Evolutionary conservation across 2,329 filamentous ascomycete species (phyloP).

Genomic region (Botryosphaeria dothidea): DNA sequence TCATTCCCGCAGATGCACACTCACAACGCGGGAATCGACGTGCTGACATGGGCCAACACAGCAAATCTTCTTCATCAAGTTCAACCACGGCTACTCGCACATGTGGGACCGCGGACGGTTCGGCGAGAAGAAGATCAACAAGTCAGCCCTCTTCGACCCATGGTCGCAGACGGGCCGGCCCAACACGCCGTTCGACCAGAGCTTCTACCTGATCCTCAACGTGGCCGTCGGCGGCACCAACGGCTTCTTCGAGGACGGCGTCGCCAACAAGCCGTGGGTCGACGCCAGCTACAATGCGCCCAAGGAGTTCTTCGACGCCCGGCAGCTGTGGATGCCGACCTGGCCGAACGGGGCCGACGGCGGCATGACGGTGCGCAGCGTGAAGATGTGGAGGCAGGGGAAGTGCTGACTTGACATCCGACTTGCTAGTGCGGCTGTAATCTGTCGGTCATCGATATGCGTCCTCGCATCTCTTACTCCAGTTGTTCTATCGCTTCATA

Average conservation of each 20-base stretch:
- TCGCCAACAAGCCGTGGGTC: constrained; percentile 14
- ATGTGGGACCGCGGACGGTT: constrained; percentile 43
- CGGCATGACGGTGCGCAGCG: constrained; percentile 24
- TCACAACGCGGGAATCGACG: too few relatives aligned
- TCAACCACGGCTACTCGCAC: constrained; percentile 27
- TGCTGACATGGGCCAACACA: not conserved
- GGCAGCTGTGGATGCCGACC: constrained; percentile 12
- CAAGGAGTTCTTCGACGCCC: constrained; percentile 16
- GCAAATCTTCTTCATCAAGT: constrained; percentile 21
- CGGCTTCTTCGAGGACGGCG: constrained; percentile 19
- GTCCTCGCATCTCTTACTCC: not conserved
- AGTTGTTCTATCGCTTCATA: not conserved
- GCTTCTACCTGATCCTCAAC: constrained; percentile 38
- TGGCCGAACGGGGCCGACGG: constrained; percentile 22
- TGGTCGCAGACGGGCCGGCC: constrained; percentile 36
- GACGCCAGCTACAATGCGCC: constrained; percentile 11
- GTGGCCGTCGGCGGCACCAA: constrained; percentile 27
- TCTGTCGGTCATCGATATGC: not conserved
- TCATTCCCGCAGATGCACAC: too few relatives aligned
- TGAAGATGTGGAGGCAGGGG: constrained; percentile 23
- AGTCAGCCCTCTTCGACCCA: constrained; percentile 38
- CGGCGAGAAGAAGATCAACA: constrained; percentile 34
- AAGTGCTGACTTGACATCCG: not conserved
- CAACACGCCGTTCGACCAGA: constrained; percentile 43
- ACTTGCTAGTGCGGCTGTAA: not conserved